Evolutionary conservation across 2,329 filamentous ascomycete species (phyloP), one percentile per base, ranked within the genome.

Genomic region (Alternaria sp.): DNA sequence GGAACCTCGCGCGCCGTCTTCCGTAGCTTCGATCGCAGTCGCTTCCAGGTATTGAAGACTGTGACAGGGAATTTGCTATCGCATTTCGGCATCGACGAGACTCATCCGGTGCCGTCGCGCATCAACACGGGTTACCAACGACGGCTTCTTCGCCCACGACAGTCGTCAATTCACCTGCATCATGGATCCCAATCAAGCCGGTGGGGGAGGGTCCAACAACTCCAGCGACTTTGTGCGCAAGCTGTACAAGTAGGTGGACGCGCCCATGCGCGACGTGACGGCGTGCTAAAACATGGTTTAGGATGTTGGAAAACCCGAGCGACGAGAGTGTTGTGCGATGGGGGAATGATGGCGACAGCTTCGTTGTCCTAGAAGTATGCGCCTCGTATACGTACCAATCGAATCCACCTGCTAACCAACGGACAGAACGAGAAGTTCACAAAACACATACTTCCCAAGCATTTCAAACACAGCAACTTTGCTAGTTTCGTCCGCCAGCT

Each of bases 391-490:
- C 28, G 34, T 12, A 34, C 41, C 30, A 49, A 32, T 38, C 8
- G 20, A 22, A 20, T 43, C 18, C 20, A 28, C 28, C 14, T 45
- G 51, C 66, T 76, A 57, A 77, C 62, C 16, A 38, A 16, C 14
- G 38, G 44, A 50, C 78, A 97, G 94, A 97, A 96, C 79, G 94
- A 98, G 79, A 97, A 97, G 79, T 99, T 99, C 76, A 98, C 95
- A 22, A 97, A 97, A 79, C 91, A 92, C 40, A 97, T 99, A 71
- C 87, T 99, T 16, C 95, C 95, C 3, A 97, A 98, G 78, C 93
- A 98, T 74, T 99, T 99, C 85, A 99, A 99, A 81, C 95, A 98
- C 81, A 97, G 93, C 86, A 97, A 97, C 79, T 97, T 97, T 82
- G 94, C 94, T 32, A 97, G 93, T 80, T 97, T 97, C 77, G 94